Evolutionary conservation across 768 basidiomycete genomes (phyloP).

Genomic region (Zangia roseola): DNA sequence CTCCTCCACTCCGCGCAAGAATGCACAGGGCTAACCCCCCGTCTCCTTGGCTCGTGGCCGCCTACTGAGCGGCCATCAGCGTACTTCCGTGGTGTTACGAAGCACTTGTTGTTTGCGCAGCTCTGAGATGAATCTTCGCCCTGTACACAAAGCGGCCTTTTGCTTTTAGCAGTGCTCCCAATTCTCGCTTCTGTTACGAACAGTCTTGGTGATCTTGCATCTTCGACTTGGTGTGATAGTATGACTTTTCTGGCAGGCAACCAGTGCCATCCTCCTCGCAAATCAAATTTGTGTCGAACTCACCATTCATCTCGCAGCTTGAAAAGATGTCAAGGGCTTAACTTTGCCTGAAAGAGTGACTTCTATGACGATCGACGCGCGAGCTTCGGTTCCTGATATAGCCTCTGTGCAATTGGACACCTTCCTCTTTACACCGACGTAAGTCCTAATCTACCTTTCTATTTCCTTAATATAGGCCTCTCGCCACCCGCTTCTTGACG

Average conservation of each 20-base stretch:
- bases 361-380: slow-evolving; percentile 27
- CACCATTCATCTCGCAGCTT: slow-evolving; percentile 10
- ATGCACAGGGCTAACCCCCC: slow-evolving; percentile 9
- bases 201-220: background rate
- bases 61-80: slow-evolving; percentile 3
- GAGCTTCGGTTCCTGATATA: slow-evolving; percentile 28
- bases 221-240: background rate
- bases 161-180: slow-evolving; percentile 7
- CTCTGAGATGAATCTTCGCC: slow-evolving; percentile 24
- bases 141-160: slow-evolving; percentile 10
- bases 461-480: slow-evolving; percentile 2
- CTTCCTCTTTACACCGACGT: slow-evolving; percentile 13
- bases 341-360: slow-evolving; percentile 16
- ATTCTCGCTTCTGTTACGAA: slow-evolving; percentile 2
- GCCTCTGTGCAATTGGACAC: slow-evolving; percentile 9
- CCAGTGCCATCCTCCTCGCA: background rate
- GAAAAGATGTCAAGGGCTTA: slow-evolving; percentile 23
- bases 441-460: slow-evolving; percentile 4
- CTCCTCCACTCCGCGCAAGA: slow-evolving; percentile 9
- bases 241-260: background rate
- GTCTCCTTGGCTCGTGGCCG: slow-evolving; percentile 3
- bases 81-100: slow-evolving; percentile 8
- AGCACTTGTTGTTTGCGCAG: slow-evolving; percentile 19
- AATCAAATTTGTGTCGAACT: slow-evolving; percentile 3
- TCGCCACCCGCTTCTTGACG: slow-evolving; percentile 20